phyloP scores from a whole-genome alignment of 2,329 filamentous ascomycete species.

The Rhinocladiella mackenziei region DNA sequence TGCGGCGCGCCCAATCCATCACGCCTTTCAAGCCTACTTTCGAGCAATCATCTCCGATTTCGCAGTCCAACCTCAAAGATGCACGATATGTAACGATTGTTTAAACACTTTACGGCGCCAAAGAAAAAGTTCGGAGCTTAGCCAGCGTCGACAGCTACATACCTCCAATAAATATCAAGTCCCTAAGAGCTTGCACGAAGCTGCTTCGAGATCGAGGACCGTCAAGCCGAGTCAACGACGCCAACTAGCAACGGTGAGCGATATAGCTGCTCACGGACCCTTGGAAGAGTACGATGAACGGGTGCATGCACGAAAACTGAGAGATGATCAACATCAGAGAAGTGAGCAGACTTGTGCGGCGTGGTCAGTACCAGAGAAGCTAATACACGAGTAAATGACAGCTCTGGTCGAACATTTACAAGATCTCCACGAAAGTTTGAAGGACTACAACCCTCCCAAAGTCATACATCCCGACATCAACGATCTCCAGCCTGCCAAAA shows the following conservation, averaged over 20 bases:
- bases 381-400: conserved; percentile 35
- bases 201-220: background rate
- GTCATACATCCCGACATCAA: conserved; percentile 76
- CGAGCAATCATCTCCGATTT: conserved; percentile 17
- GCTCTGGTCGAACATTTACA: conserved; percentile 87
- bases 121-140: background rate
- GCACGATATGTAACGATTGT: conserved; percentile 18
- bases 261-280: conserved; percentile 53
- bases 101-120: conserved; percentile 10
- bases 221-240: conserved; percentile 6
- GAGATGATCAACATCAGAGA: conserved; percentile 88
- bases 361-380: background rate
- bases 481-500: conserved; percentile 55
- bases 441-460: conserved; percentile 66
- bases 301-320: conserved; percentile 67
- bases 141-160: conserved; percentile 6
- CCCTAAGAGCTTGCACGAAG: background rate
- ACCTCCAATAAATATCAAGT: background rate
- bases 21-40: conserved; percentile 23
- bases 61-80: conserved; percentile 5
- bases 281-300: conserved; percentile 83
- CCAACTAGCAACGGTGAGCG: conserved; percentile 22
- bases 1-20: conserved; percentile 13
- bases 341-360: conserved; percentile 46
- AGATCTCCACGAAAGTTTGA: conserved; percentile 78